Evolutionary conservation across 805 yeast genomes (phyloP).

Genomic region (Naumovozyma castellii): DNA sequence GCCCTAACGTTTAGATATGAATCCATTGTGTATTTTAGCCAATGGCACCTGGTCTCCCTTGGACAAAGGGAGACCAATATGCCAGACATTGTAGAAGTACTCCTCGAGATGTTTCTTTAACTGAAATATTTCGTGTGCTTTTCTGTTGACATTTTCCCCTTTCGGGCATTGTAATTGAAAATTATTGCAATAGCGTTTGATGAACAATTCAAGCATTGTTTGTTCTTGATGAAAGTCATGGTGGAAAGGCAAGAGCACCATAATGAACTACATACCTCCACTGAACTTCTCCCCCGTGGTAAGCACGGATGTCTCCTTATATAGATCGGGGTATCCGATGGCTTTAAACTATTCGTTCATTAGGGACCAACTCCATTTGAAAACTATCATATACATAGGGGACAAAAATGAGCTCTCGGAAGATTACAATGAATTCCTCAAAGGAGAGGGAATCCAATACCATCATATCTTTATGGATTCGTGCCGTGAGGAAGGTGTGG

Average conservation of each 20-base stretch:
- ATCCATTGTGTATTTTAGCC: neutral
- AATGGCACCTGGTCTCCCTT: too few species aligned
- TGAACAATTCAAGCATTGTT: neutral
- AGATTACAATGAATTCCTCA: conserved; percentile 65
- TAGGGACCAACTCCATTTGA: conserved; percentile 49
- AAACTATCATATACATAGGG: conserved; percentile 74
- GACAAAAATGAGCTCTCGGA: conserved; percentile 50
- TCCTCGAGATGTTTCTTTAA: too few species aligned
- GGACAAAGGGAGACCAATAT: too few species aligned
- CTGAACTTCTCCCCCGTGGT: conserved; percentile 74
- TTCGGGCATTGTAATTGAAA: neutral
- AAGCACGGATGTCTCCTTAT: conserved; percentile 60
- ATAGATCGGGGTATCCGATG: conserved; percentile 91
- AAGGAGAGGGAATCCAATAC: conserved; percentile 42
- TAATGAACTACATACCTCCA: conserved; percentile 63
- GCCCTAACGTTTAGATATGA: neutral
- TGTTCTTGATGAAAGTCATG: too few species aligned
- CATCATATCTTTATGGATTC: conserved; percentile 57
- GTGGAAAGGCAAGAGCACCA: too few species aligned
- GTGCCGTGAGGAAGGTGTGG: conserved; percentile 65
- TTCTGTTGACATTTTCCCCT: neutral
- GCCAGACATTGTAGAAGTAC: too few species aligned
- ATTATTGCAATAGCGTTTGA: neutral
- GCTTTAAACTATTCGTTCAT: conserved; percentile 76
- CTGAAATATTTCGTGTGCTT: neutral